These are phyloP conservation scores for Neckera pumila DNA, from an alignment of 225 moss, liverwort and hornwort species.

Conservation along the genomic window DNA sequence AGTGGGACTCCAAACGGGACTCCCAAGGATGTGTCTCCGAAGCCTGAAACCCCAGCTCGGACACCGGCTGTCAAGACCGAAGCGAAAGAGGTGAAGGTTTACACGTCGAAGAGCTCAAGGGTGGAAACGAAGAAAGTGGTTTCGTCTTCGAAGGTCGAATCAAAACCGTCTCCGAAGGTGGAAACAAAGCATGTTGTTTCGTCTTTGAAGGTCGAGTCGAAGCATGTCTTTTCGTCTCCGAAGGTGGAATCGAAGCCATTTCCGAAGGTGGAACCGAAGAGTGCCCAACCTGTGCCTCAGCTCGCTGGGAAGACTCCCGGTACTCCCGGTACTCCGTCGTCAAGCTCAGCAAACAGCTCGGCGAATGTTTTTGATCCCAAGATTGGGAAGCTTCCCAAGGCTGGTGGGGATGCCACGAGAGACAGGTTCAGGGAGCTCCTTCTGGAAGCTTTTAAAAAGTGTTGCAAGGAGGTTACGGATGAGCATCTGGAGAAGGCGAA, in stretches of 20 bases:
- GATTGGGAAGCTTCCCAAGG: conserved; percentile 44
- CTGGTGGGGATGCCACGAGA: conserved; percentile 50
- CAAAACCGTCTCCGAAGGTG: neutral
- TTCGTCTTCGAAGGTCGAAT: conserved; percentile 15
- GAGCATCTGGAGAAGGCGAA: conserved; percentile 38
- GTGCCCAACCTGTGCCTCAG: neutral
- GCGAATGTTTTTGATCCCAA: conserved; percentile 28
- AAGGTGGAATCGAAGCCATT: conserved; percentile 12
- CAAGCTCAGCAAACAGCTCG: conserved; percentile 27
- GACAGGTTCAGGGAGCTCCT: conserved; percentile 64
- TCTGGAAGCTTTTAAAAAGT: conserved; percentile 57
- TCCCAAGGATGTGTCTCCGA: conserved; percentile 13
- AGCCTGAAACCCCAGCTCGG: conserved; percentile 21
- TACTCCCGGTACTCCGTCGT: neutral
- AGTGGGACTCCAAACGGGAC: conserved; percentile 43
- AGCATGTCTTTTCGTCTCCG: neutral
- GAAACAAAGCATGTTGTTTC: conserved; percentile 6
- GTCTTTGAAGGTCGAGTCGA: conserved; percentile 19
- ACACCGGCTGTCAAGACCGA: conserved; percentile 5
- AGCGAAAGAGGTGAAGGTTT: conserved; percentile 29
- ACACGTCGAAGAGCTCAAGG: conserved; percentile 18
- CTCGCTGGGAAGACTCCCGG: neutral
- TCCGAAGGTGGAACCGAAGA: conserved; percentile 10
- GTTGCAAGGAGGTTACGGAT: conserved; percentile 42
- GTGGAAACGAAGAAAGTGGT: conserved; percentile 2